Evolutionary conservation across 768 basidiomycete genomes (phyloP), one percentile per base, ranked within the genome.

Genomic region (Polyporus arcularius): DNA sequence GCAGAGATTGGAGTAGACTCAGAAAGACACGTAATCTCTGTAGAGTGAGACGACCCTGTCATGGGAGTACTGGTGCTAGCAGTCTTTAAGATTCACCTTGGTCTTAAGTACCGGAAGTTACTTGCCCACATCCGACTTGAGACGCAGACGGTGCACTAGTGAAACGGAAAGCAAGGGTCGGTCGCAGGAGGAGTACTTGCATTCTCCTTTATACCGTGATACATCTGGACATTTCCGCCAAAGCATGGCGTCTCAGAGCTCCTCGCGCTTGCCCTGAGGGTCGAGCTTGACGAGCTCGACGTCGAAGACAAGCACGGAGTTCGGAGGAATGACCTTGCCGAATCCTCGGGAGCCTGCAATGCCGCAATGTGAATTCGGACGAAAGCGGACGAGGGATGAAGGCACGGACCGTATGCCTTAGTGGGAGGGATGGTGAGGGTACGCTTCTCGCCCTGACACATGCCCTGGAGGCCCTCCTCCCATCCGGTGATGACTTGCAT

Each of bases 391-490:
- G 0, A 0, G 42, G 39, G 31, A 32, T 10, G 10, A 28, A 53
- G 18, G 11, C 5, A 79, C 90, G 58, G 58, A 94, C 95, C 94
- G 67, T 97, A 97, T 21, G 87, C 95, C 78, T 87, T 76, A 52
- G 77, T 62, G 6, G 92, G 70, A 14, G 95, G 95, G 62, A 98
- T 96, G 26, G 89, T 95, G 61, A 98, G 81, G 4, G 80, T 92
- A 46, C 95, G 88, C 79, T 92, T 94, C 78, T 97, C 95, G 61
- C 83, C 79, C 41, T 93, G 71, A 71, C 95, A 96, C 87, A 96
- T 94, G 56, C 89, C 90, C 41, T 82, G 58, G 51, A 94, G 84
- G 66, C 92, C 92, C 43, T 90, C 75, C 65, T 94, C 92, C 92
- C 92, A 94, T 16, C 92, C 92, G 65, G 80, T 80, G 71, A 94